Conservation (phyloP, 352 stramenopile species). For the Phytophthora colocasiae region DNA sequence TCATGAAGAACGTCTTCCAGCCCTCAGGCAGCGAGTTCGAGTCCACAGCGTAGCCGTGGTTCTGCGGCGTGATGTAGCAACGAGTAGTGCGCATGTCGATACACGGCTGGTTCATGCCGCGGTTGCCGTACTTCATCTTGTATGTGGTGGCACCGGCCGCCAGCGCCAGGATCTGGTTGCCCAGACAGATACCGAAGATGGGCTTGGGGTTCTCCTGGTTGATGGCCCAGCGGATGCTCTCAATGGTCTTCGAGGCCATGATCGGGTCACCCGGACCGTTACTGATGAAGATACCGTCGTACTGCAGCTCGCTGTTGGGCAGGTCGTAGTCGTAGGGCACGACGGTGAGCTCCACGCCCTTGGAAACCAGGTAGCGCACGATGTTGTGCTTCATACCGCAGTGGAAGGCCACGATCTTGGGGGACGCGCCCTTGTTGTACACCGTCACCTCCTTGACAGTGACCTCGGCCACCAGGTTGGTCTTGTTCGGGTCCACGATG, state of each 20-base stretch:
- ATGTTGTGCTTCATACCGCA: slow-evolving; percentile 99
- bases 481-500: slow-evolving; percentile 75
- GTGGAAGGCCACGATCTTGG: slow-evolving; percentile 94
- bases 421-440: slow-evolving; percentile 68
- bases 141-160: slow-evolving; percentile 91
- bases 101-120: slow-evolving; percentile 95
- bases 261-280: slow-evolving; percentile 95
- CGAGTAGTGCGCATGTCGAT: slow-evolving; percentile 95
- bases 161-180: slow-evolving; percentile 96
- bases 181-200: slow-evolving; percentile 97
- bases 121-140: slow-evolving; percentile 95
- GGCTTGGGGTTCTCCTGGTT: slow-evolving; percentile 77
- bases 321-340: slow-evolving; percentile 95
- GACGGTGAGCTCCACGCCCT: slow-evolving; percentile 93
- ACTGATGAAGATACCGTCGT: slow-evolving; percentile 96
- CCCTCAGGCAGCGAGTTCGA: slow-evolving; percentile 82
- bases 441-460: slow-evolving; percentile 68
- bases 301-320: slow-evolving; percentile 77
- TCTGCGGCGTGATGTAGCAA: slow-evolving; percentile 97
- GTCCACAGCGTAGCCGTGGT: slow-evolving; percentile 95
- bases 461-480: slow-evolving; percentile 76
- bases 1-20: slow-evolving; percentile 97
- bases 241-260: slow-evolving; percentile 93
- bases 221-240: slow-evolving; percentile 92
- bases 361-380: slow-evolving; percentile 91